Evolutionary conservation across 345 rosid species (phyloP).

Genomic region (Microthlaspi erraticum): DNA sequence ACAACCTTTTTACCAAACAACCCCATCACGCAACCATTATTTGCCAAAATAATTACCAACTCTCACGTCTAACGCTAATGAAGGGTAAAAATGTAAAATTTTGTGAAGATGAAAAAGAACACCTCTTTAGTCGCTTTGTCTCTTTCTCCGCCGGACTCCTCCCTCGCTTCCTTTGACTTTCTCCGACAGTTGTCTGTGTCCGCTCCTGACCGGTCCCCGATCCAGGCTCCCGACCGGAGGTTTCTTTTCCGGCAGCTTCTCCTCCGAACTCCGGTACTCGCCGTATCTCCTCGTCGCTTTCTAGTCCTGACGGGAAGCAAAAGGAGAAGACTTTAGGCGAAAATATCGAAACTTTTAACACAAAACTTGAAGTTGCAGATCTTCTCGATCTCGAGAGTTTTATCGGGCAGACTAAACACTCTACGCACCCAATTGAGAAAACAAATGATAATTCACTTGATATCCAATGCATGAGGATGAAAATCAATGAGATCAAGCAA

Average conservation of each 20-base stretch:
- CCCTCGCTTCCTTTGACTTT: slow-evolving; percentile 77
- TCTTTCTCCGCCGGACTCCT: slow-evolving; percentile 93
- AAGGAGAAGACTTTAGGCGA: neutral
- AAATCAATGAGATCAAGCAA: slow-evolving; percentile 18
- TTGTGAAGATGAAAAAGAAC: neutral
- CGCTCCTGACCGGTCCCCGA: slow-evolving; percentile 55
- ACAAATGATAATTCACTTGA: neutral
- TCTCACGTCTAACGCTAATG: neutral
- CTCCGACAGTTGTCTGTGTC: slow-evolving; percentile 55
- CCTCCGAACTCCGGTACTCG: slow-evolving; percentile 92
- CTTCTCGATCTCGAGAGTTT: slow-evolving; percentile 37
- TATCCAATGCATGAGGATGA: slow-evolving; percentile 26
- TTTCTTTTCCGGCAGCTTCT: slow-evolving; percentile 57
- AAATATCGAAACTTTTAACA: slow-evolving; percentile 14
- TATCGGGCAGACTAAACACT: slow-evolving; percentile 31
- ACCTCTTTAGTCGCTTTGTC: slow-evolving; percentile 89
- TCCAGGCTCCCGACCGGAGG: slow-evolving; percentile 52
- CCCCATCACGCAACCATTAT: slow-evolving; percentile 24
- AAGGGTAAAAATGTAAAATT: slow-evolving; percentile 16
- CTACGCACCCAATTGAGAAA: slow-evolving; percentile 32
- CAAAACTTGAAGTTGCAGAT: slow-evolving; percentile 9
- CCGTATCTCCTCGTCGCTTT: slow-evolving; percentile 97
- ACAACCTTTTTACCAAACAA: slow-evolving; percentile 59
- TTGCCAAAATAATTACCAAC: slow-evolving; percentile 1
- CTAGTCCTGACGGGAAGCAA: slow-evolving; percentile 56